Conservation (phyloP, 2,329 filamentous ascomycete species). For the Aspergillus ibericus region DNA sequence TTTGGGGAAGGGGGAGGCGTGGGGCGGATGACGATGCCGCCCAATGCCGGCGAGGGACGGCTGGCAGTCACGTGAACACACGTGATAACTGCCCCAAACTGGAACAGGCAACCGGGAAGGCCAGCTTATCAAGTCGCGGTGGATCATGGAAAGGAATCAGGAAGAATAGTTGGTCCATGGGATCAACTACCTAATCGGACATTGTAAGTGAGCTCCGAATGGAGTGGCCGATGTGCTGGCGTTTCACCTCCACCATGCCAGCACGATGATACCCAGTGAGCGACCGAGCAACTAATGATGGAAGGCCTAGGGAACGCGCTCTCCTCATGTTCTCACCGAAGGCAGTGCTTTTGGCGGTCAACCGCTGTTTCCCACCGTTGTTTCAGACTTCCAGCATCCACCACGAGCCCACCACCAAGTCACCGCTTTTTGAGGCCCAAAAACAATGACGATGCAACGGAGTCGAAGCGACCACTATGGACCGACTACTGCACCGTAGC, state of each 20-base stretch:
- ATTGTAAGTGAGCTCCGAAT: not conserved
- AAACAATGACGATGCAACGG: not conserved
- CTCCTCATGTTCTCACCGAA: not conserved
- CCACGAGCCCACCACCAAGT: slow-evolving; percentile 4
- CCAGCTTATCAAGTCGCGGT: not conserved
- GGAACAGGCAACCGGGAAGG: not conserved
- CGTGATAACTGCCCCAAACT: not conserved
- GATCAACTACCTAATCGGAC: not conserved
- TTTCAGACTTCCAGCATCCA: slow-evolving; percentile 7
- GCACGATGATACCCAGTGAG: not conserved
- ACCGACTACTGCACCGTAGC: slow-evolving; percentile 1
- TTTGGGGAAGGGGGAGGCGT: slow-evolving; percentile 2
- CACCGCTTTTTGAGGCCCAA: slow-evolving; percentile 7
- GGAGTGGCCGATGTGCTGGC: slow-evolving; percentile 1
- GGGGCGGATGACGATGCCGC: not conserved
- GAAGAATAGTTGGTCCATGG: slow-evolving; percentile 1
- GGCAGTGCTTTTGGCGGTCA: slow-evolving; percentile 6
- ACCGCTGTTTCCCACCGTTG: slow-evolving; percentile 5
- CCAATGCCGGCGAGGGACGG: not conserved
- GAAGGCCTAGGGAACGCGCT: not conserved
- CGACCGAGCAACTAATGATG: not conserved
- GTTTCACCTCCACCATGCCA: slow-evolving; percentile 2
- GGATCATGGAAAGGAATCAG: not conserved
- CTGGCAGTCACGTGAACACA: not conserved
- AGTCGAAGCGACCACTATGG: not conserved